These are phyloP conservation scores for Lasiodiplodia hormozganensis DNA, from an alignment of 2,329 filamentous ascomycete species.

Conservation along the genomic window DNA sequence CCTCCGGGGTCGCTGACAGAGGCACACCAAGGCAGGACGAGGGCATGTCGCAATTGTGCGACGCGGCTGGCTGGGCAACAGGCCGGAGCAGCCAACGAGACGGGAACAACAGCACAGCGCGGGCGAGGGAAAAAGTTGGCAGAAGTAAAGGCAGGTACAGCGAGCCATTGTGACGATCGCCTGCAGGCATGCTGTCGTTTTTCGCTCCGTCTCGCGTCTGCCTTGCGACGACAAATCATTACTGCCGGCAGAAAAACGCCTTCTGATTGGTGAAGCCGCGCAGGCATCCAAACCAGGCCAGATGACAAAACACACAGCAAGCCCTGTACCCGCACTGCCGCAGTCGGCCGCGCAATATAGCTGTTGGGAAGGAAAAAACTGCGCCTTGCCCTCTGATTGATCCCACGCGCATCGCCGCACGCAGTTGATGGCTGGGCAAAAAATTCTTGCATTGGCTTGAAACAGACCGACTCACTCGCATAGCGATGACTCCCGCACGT, in stretches of 20 bases:
- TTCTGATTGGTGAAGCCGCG: background rate
- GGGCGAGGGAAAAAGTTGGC: background rate
- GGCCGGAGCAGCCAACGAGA: no score
- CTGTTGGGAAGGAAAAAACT: background rate
- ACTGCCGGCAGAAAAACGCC: conserved; percentile 22
- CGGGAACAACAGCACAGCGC: background rate
- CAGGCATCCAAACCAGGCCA: background rate
- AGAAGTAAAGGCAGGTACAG: conserved; percentile 5
- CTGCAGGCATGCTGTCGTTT: background rate
- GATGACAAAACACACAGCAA: background rate
- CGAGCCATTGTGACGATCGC: conserved; percentile 5
- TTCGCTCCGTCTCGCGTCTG: background rate
- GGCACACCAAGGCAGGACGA: background rate
- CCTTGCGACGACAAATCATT: background rate
- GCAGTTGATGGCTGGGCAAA: background rate
- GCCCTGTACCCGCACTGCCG: background rate
- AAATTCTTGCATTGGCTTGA: conserved; percentile 8
- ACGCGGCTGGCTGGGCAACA: background rate
- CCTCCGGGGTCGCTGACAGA: background rate
- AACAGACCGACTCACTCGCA: conserved; percentile 11
- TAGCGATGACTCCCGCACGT: background rate
- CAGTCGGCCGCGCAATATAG: background rate
- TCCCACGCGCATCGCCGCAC: background rate
- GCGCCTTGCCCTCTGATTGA: background rate
- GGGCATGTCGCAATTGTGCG: background rate